Evolutionary conservation across 257 asterid species (phyloP), one percentile per base, ranked within the genome.

Genomic region (Mentha longifolia): DNA sequence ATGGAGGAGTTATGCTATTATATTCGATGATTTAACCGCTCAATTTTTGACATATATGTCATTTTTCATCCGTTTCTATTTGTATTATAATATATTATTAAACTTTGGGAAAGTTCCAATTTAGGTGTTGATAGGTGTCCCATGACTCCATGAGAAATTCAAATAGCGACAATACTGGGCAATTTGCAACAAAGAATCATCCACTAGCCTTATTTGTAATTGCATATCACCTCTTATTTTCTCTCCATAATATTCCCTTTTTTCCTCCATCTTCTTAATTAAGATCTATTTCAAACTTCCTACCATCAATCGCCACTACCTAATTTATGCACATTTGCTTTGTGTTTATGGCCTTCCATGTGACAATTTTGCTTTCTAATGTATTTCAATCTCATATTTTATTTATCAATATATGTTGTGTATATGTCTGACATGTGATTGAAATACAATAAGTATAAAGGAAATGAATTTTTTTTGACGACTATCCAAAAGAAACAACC

Each of bases 121-220:
- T 28, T 28, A 28, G 3, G 31, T 28, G 31, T 28, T 28, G 31
- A 28, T 74, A 73, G 67, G 51, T 46, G 33, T 78, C 52, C 62
- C 46, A 65, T 46, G 45, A 76, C 60, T 47, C 62, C 46, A 65
- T 46, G 45, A 76, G 60, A 72, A 45, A 68, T 69, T 74, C 72
- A 63, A 83, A 76, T 67, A 66, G 75, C 58, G 76, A 75, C 78
- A 80, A 69, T 31, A 15, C 20, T 55, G 85, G 81, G 76, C 63
- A 82, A 79, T 46, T 83, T 49, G 77, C 79, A 74, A 35, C 54
- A 62, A 70, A 77, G 68, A 22, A 79, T 46, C 59, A 76, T 63
- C 70, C 71, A 77, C 70, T 61, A 52, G 30, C 73, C 46, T 41
- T 61, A 60, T 72, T 71, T 62, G 35, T 59, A 61, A 17, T 39